Conservation (phyloP, 345 rosid genomes). For the Combretum micranthum region DNA sequence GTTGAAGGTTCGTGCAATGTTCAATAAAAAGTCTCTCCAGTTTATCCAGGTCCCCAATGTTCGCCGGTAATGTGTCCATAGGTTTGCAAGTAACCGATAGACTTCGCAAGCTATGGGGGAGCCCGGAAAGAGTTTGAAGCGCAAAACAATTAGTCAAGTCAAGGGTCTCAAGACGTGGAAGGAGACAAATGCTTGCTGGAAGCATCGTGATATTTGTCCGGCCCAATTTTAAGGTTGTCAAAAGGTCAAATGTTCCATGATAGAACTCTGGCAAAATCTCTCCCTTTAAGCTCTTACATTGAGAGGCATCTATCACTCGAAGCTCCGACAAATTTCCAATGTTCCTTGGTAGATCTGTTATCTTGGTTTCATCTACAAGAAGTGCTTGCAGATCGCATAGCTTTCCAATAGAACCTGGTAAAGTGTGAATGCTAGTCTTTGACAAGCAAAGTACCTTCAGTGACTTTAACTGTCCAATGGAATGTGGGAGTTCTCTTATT, state of each 20-base stretch:
- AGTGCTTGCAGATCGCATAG: background rate
- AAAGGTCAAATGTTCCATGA: too few species aligned
- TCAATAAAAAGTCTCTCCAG: background rate
- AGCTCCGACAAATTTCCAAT: background rate
- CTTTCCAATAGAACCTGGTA: conserved; percentile 1
- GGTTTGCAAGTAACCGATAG: too few species aligned
- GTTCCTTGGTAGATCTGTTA: background rate
- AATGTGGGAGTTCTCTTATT: background rate
- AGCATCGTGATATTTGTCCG: background rate
- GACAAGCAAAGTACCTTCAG: background rate
- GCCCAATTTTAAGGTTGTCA: background rate
- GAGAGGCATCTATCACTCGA: background rate
- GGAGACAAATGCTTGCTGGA: background rate
- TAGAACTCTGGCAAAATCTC: background rate
- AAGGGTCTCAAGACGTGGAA: background rate
- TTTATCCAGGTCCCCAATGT: too few species aligned
- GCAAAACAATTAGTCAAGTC: background rate
- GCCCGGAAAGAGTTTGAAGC: background rate
- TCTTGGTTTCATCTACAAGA: background rate
- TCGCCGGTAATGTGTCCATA: too few species aligned
- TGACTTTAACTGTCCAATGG: conserved; percentile 2
- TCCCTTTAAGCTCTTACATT: background rate
- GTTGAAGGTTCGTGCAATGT: too few species aligned
- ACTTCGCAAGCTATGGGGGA: background rate
- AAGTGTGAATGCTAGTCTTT: background rate